Base-by-base conservation (phyloP, 352 stramenopile genomes). In the Globisporangium cederbergense region DNA sequence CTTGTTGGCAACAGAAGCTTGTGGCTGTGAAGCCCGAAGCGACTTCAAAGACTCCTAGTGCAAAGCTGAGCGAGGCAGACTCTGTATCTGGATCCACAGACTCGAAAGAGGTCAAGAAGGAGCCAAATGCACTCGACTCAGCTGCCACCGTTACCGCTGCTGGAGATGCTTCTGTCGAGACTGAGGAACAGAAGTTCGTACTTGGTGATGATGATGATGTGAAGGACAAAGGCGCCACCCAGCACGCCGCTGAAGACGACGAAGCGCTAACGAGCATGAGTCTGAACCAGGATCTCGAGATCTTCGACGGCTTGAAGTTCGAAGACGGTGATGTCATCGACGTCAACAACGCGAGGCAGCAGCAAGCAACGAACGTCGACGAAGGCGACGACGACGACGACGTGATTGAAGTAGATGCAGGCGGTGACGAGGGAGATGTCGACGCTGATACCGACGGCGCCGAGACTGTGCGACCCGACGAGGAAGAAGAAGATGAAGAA, bases 241-340 rank as follows among this genome's bases (percentile, higher is more conserved):
- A 59, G 34, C 43, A 49, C 18, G 25, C 20, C 30, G 38, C 42
- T 8, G 78, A 88, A 60, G 80, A 91, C 20, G 78, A 90, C 7
- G 82, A 89, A 34, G 75, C 75, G 22, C 70, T 90, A 45, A 93
- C 80, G 34, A 92, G 70, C 58, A 75, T 91, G 67, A 92, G 84
- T 64, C 64, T 92, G 43, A 89, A 86, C 57, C 81, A 86, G 25
- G 87, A 95, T 58, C 64, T 95, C 20, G 83, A 87, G 62, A 88
- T 95, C 36, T 95, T 95, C 55, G 85, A 94, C 45, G 87, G 87
- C 4, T 75, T 95, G 53, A 91, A 95, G 66, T 95, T 95, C 71
- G 87, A 93, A 62, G 85, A 80, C 47, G 78, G 87, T 22, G 87
- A 89, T 49, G 83, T 95, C 38, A 93, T 95, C 64, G 82, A 93